Evolutionary conservation across 1,284 basidiomycete genomes (phyloP).

Genomic region (Ganoderma leucocontextum): DNA sequence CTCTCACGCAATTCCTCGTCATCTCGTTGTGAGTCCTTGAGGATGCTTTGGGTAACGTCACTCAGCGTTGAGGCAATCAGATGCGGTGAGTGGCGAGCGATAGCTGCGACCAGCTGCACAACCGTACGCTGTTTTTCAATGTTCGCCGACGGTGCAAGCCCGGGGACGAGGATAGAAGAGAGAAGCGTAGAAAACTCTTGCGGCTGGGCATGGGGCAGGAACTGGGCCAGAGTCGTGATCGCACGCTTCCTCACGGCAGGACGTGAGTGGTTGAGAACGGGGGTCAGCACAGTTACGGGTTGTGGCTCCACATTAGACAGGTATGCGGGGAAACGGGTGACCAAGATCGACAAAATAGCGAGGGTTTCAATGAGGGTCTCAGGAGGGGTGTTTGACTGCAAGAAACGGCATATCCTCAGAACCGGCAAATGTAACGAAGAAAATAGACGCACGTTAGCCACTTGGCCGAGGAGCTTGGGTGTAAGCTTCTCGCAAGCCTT

Average conservation of each 20-base stretch:
- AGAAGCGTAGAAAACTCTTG: constrained; percentile 66
- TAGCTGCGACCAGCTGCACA: constrained; percentile 82
- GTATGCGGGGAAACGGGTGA: constrained; percentile 83
- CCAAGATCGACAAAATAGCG: constrained; percentile 91
- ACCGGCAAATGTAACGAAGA: background rate
- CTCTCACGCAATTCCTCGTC: constrained; percentile 87
- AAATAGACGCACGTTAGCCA: constrained; percentile 68
- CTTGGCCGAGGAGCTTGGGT: constrained; percentile 83
- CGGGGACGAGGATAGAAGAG: constrained; percentile 66
- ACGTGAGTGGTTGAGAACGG: constrained; percentile 79
- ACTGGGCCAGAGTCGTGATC: constrained; percentile 85
- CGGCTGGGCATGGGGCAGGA: constrained; percentile 73
- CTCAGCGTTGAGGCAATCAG: constrained; percentile 67
- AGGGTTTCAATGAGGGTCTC: constrained; percentile 91
- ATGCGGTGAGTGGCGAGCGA: constrained; percentile 75
- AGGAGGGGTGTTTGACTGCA: constrained; percentile 73
- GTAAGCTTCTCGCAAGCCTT: constrained; percentile 88
- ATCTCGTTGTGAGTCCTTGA: constrained; percentile 72
- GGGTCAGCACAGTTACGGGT: constrained; percentile 77
- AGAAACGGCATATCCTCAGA: constrained; percentile 12
- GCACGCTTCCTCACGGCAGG: constrained; percentile 91
- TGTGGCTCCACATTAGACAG: constrained; percentile 65
- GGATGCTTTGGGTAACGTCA: constrained; percentile 72
- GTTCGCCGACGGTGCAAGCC: constrained; percentile 58
- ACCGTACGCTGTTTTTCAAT: constrained; percentile 80